These are phyloP conservation scores for Punctularia strigosozonata DNA, from an alignment of 768 basidiomycete species.

Conservation along the genomic window DNA sequence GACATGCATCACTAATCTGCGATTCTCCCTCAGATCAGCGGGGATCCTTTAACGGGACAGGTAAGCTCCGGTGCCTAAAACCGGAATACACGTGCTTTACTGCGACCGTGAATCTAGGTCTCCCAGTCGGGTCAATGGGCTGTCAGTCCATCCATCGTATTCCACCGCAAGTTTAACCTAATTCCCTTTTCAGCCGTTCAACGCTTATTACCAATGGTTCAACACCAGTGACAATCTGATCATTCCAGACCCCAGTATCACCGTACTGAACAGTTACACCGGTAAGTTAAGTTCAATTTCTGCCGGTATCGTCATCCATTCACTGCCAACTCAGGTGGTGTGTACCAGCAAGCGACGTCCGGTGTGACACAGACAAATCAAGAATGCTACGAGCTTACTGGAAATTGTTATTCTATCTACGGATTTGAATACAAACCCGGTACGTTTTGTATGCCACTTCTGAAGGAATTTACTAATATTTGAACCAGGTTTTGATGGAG, in stretches of 20 bases:
- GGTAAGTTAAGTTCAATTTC: too few species aligned
- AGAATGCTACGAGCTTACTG: conserved; percentile 48
- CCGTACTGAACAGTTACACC: conserved; percentile 49
- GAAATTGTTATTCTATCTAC: conserved; percentile 55
- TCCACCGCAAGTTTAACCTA: background rate
- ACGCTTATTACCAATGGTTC: conserved; percentile 57
- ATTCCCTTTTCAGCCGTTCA: conserved; percentile 49
- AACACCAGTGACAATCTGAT: conserved; percentile 48
- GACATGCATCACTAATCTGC: background rate
- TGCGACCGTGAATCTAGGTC: too few species aligned
- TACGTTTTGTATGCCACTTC: conserved; percentile 26
- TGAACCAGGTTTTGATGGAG: background rate
- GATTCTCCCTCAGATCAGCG: conserved; percentile 11
- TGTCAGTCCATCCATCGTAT: conserved; percentile 27
- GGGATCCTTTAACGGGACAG: conserved; percentile 26
- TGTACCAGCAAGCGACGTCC: conserved; percentile 65
- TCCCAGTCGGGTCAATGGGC: conserved; percentile 82
- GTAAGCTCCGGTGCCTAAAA: too few species aligned
- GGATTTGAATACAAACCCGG: conserved; percentile 78
- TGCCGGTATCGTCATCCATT: too few species aligned
- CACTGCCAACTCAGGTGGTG: too few species aligned
- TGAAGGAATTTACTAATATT: background rate
- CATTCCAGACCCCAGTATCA: conserved; percentile 41
- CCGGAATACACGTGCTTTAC: too few species aligned
- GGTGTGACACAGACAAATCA: conserved; percentile 39